Evolutionary conservation across 2,329 filamentous ascomycete genomes (phyloP), one percentile per base, ranked within the genome.

Genomic region (Pleurostoma richardsiae): DNA sequence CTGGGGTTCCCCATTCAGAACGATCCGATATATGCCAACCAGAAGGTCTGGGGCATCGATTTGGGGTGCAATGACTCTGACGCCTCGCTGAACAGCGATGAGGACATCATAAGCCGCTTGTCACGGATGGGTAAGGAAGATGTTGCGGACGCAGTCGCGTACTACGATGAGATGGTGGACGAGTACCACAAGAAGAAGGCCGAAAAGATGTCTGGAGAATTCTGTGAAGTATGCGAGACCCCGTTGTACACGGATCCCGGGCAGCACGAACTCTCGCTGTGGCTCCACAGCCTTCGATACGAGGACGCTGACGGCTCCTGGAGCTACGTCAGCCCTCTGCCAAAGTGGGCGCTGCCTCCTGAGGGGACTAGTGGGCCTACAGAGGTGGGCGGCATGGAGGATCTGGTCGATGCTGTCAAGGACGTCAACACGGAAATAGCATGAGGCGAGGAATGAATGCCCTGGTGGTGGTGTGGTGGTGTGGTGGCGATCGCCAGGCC

Each of bases 21-120:
- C 64, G 94, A 99, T 61, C 94, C 94, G 6, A 97, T 99, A 57
- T 99, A 99, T 65, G 90, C 89, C 58, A 99, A 99, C 62, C 84
- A 89, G 61, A 83, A 84, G 48, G 94, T 99, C 8, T 99, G 95
- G 75, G 94, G 94, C 0, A 74, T 85, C 1, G 78, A 85, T 7
- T 80, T 99, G 0, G 94, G 89, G 11, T 79, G 68, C 45, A 72
- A 78, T 46, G 82, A 85, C 51, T 70, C 74, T 10, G 85, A 92
- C 43, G 82, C 79, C 3, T 75, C 76, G 26, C 78, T 79, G 29
- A 85, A 90, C 48, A 82, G 85, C 39, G 94, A 99, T 63, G 88
- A 94, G 50, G 90, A 95, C 61, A 86, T 99, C 56, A 91, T 99
- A 63, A 84, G 83, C 26, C 82, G 90, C 2, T 78, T 99, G 4